Evolutionary conservation across 2,329 filamentous ascomycete genomes (phyloP), one percentile per base, ranked within the genome.

Genomic region (Verticillium nubilum): DNA sequence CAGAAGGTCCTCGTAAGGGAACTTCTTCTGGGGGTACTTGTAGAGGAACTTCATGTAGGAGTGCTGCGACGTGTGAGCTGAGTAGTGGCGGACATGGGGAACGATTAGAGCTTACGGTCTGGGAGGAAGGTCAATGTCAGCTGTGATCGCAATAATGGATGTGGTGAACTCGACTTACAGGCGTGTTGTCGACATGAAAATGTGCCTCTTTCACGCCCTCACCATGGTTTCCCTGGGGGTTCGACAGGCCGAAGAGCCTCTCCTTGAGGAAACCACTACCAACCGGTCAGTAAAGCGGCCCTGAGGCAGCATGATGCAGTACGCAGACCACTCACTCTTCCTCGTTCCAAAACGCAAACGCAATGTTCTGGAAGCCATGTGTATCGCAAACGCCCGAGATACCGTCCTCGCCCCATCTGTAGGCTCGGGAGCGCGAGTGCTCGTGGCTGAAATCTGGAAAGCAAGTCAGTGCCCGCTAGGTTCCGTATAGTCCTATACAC

Each of bases 1-100:
- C 65, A 96, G 78, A 54, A 98, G 80, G 65, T 97, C 87, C 73
- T 97, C 83, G 78, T 98, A 98, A 2, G 94, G 95, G 69, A 98
- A 98, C 64, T 88, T 86, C 68, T 84, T 85, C 76, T 98, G 94
- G 0, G 95, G 95, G 68, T 97, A 96, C 76, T 98, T 98, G 84
- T 98, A 98, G 66, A 98, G 87, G 70, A 88, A 96, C 75, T 98
- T 98, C 94, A 98, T 98, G 80, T 98, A 98, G 28, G 94, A 96
- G 76, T 97, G 93, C 90, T 93, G 72, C 29, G 61, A 60, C 26
- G 60, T 61, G 62, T 69, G 64, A 67, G 58, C 60, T 9, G n/a
- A n/a, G n/a, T n/a, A n/a, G n/a, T 47, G 3, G 12, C 19, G 23
- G 23, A 13, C 29, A 5, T 33, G 26, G 31, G 9, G 19, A 27